phyloP scores from a whole-genome alignment of 169 alveolate species.

The Plasmodium inui region DNA sequence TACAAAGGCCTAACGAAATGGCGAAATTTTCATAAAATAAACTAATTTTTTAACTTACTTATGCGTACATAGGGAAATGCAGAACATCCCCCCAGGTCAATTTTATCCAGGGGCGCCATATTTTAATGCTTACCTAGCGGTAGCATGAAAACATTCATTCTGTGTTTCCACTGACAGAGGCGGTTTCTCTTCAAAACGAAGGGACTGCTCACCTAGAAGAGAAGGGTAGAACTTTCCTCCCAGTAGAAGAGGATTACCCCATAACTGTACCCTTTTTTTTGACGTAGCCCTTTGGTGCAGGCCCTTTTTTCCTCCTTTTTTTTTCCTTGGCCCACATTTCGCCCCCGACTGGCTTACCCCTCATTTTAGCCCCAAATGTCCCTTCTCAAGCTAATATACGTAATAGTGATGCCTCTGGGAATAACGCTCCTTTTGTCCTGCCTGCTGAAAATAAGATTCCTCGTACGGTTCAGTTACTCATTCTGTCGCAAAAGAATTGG shows the following conservation, averaged over 20 bases:
- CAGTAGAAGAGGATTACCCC: not conserved
- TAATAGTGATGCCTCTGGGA: constrained; percentile 70
- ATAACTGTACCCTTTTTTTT: not conserved
- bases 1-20: not conserved
- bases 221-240: not conserved
- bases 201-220: not conserved
- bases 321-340: not conserved
- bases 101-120: not conserved
- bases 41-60: not conserved
- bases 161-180: not conserved
- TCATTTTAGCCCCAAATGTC: constrained; percentile 22
- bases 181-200: not conserved
- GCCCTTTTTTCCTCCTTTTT: not conserved
- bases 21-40: not conserved
- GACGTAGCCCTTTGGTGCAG: not conserved
- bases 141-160: not conserved
- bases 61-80: not conserved
- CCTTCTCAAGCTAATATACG: constrained; percentile 39
- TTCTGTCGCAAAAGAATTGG: constrained; percentile 75
- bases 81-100: not conserved
- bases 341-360: not conserved
- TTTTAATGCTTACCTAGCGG: not conserved
- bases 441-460: constrained; percentile 57
- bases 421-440: constrained; percentile 67
- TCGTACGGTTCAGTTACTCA: constrained; percentile 58